Conservation (phyloP, 352 stramenopile species). For the Phytophthora capsici region DNA sequence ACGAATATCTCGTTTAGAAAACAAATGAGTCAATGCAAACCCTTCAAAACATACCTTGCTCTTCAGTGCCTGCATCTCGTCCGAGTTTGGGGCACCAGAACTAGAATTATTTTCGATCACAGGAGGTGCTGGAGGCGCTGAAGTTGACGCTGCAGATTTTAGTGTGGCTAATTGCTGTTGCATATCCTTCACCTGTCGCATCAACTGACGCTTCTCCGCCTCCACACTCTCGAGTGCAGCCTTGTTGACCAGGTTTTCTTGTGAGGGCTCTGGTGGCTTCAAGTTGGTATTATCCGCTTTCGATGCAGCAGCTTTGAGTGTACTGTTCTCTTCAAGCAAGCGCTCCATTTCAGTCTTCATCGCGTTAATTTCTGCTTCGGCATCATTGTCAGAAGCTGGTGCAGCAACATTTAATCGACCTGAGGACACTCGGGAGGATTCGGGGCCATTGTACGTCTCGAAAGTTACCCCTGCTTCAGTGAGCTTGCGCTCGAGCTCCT, state of each 20-base stretch:
- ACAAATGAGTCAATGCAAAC: not conserved
- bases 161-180: conserved; percentile 57
- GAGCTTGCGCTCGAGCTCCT: conserved; percentile 70
- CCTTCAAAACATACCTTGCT: conserved; percentile 52
- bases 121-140: conserved; percentile 22
- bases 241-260: conserved; percentile 35
- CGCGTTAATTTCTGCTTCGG: conserved; percentile 60
- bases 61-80: conserved; percentile 56
- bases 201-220: conserved; percentile 58
- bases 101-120: conserved; percentile 1
- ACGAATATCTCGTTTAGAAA: not conserved
- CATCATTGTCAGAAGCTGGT: conserved; percentile 45
- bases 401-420: conserved; percentile 37
- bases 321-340: conserved; percentile 74
- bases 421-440: conserved; percentile 19
- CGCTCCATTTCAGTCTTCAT: conserved; percentile 82
- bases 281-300: conserved; percentile 13
- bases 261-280: not conserved
- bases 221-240: conserved; percentile 59
- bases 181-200: conserved; percentile 66
- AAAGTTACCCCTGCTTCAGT: conserved; percentile 51
- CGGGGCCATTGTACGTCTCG: conserved; percentile 51
- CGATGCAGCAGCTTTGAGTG: conserved; percentile 35
- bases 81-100: conserved; percentile 24
- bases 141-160: conserved; percentile 15